Conservation (phyloP, 2,329 filamentous ascomycete genomes). For the Sphaerulina vaccinii region DNA sequence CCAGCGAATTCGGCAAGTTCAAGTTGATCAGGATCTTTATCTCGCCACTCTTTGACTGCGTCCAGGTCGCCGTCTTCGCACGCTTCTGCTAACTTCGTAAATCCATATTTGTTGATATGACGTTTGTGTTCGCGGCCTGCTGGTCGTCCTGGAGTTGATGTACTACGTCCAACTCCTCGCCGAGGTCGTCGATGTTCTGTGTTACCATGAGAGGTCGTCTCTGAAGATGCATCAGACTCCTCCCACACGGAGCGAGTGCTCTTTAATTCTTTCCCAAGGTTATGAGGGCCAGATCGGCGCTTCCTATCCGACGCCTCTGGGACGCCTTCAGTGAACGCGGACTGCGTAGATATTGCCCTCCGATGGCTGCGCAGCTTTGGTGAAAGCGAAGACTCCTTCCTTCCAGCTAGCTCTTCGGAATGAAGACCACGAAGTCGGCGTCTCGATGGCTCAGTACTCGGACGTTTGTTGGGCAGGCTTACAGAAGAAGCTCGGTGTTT, state of each 20-base stretch:
- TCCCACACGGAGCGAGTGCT: conserved; percentile 51
- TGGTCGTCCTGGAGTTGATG: conserved; percentile 48
- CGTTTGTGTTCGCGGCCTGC: conserved; percentile 70
- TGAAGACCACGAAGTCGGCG: conserved; percentile 31
- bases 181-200: conserved; percentile 59
- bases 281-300: conserved; percentile 53
- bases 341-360: conserved; percentile 64
- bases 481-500: conserved; percentile 40
- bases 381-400: conserved; percentile 55
- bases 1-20: conserved; percentile 90
- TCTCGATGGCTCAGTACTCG: conserved; percentile 32
- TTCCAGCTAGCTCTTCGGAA: conserved; percentile 28
- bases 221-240: conserved; percentile 57
- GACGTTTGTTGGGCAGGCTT: conserved; percentile 35
- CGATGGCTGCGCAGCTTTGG: conserved; percentile 60
- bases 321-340: conserved; percentile 57
- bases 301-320: conserved; percentile 29
- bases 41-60: conserved; percentile 68
- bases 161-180: conserved; percentile 53
- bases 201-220: conserved; percentile 55
- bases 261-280: conserved; percentile 35
- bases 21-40: conserved; percentile 80
- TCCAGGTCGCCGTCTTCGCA: conserved; percentile 84
- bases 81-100: conserved; percentile 85
- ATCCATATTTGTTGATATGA: conserved; percentile 86